A percentile compares a stretch with the other conserved stretches of the same genome.
Evolutionary conservation across 176 grass and related monocot genomes (phyloP).

Genomic region (Lolium multiflorum): DNA sequence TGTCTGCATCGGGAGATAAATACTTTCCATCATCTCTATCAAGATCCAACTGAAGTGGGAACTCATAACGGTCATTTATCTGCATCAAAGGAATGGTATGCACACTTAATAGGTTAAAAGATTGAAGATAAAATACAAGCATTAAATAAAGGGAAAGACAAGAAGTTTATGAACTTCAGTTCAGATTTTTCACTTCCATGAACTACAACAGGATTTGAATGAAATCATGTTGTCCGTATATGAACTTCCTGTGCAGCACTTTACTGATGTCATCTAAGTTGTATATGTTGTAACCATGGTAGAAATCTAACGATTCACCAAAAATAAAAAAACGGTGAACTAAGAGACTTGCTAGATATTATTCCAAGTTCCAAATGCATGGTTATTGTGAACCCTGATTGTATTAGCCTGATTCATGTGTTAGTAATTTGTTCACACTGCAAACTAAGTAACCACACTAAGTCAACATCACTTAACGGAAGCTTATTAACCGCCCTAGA

Average conservation of each 20-base stretch:
- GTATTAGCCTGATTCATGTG: neutral
- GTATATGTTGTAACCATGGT: neutral
- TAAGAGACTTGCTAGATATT: neutral
- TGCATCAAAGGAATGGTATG: constrained; percentile 58
- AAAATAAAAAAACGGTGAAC: constrained; percentile 15
- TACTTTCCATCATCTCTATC: constrained; percentile 94
- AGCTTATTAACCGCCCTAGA: neutral
- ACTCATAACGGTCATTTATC: constrained; percentile 99
- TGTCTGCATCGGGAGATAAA: constrained; percentile 95
- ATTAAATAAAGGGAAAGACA: neutral
- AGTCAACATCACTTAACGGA: neutral
- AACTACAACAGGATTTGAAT: neutral
- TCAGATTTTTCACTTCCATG: neutral
- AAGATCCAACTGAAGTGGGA: constrained; percentile 98
- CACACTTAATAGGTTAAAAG: constrained; percentile 18
- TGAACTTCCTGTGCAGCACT: neutral
- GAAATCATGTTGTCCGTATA: neutral
- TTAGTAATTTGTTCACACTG: constrained; percentile 27
- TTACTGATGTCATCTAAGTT: neutral
- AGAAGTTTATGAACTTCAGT: neutral
- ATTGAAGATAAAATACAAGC: neutral
- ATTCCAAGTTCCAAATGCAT: neutral
- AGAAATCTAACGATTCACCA: neutral
- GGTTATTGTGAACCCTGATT: constrained; percentile 5
- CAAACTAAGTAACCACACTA: neutral